Conservation (phyloP, 371 early-diverging fungal genomes). For the Thermomucor indicae-seudaticae region DNA sequence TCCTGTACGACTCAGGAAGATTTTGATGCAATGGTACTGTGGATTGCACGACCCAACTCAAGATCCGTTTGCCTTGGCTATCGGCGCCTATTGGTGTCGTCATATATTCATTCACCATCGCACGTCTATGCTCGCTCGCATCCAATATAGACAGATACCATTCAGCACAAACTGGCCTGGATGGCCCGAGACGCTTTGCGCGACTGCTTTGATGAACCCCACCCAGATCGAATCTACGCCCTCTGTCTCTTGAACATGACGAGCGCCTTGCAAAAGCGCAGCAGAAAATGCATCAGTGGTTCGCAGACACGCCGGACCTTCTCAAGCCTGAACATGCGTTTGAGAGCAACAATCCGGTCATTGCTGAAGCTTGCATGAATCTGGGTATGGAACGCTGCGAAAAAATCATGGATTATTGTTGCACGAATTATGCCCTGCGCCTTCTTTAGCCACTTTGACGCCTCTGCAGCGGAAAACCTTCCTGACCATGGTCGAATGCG, state of each 20-base stretch:
- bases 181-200: slow-evolving; percentile 20
- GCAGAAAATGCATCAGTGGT: slow-evolving; percentile 4
- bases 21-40: slow-evolving; percentile 17
- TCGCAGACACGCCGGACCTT: slow-evolving; percentile 9
- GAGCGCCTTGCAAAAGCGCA: slow-evolving; percentile 9
- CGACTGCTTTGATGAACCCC: slow-evolving; percentile 27
- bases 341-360: neutral
- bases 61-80: slow-evolving; percentile 19
- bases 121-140: slow-evolving; percentile 4
- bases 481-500: slow-evolving; percentile 15
- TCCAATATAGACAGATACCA: slow-evolving; percentile 17
- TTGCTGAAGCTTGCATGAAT: slow-evolving; percentile 14
- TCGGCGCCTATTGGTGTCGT: slow-evolving; percentile 22
- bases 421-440: slow-evolving; percentile 10
- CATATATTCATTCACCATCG: slow-evolving; percentile 26
- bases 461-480: slow-evolving; percentile 15
- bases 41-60: slow-evolving; percentile 9
- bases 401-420: slow-evolving; percentile 16
- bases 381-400: slow-evolving; percentile 24
- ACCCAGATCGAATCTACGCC: slow-evolving; percentile 18
- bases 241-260: slow-evolving; percentile 24
- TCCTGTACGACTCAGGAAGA: slow-evolving; percentile 17
- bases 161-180: slow-evolving; percentile 17
- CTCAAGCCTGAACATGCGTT: slow-evolving; percentile 8
- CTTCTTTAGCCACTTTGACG: slow-evolving; percentile 1